Percentiles rank a stretch among this genome's conserved stretches.
Evolutionary conservation across 768 basidiomycete genomes (phyloP).

Genomic region (Rhizopogon rudus): DNA sequence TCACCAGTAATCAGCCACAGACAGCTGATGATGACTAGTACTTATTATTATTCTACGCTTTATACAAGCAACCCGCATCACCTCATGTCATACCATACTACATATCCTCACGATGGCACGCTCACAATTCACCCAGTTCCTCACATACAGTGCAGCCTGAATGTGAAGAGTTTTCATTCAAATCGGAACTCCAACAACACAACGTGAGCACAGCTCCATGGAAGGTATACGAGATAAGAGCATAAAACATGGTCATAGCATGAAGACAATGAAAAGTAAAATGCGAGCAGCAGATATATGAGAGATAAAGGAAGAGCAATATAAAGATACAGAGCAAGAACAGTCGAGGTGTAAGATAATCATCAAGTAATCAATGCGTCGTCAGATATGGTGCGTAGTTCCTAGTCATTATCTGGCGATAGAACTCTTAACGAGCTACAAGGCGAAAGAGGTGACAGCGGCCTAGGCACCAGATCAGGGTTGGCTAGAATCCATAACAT

Average conservation of each 20-base stretch:
- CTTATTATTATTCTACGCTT: neutral
- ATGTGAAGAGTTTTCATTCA: neutral
- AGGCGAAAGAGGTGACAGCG: slow-evolving; percentile 60
- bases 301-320: slow-evolving; percentile 1
- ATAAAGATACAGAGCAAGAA: slow-evolving; percentile 22
- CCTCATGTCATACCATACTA: too few relatives aligned
- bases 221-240: neutral
- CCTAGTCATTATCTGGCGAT: neutral
- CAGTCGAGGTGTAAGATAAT: slow-evolving; percentile 8
- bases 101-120: neutral
- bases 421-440: slow-evolving; percentile 25
- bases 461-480: too few relatives aligned
- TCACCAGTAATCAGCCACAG: neutral
- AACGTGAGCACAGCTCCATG: neutral
- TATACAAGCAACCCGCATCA: neutral
- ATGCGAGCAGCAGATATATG: neutral
- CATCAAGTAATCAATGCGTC: slow-evolving; percentile 10
- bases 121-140: too few relatives aligned
- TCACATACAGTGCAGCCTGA: neutral
- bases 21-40: neutral
- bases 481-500: too few relatives aligned
- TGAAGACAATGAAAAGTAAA: neutral
- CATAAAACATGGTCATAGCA: neutral
- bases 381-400: neutral
- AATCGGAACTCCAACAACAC: neutral